A percentile compares a stretch with the other conserved stretches of the same genome.
Conservation (phyloP, 2,329 filamentous ascomycete species). For the Alternaria gansuensis region DNA sequence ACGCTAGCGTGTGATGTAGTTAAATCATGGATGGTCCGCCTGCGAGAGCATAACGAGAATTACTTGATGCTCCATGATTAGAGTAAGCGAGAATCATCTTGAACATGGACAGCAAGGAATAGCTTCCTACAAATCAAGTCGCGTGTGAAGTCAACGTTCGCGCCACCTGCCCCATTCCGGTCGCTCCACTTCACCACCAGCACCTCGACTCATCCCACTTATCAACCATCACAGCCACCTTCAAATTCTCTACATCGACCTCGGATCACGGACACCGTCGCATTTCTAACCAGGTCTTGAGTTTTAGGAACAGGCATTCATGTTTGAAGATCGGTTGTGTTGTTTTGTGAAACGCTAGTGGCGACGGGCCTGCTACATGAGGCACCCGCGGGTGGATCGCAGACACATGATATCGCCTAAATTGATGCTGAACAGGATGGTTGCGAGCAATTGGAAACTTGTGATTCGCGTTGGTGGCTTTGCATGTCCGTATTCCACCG, state of each 20-base stretch:
- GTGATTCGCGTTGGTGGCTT: constrained; percentile 17
- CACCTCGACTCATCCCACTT: constrained; percentile 13
- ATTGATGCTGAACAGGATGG: background rate
- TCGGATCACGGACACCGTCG: constrained; percentile 3
- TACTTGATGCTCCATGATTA: background rate
- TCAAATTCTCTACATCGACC: background rate
- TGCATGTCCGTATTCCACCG: constrained; percentile 1
- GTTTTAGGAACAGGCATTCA: constrained; percentile 17
- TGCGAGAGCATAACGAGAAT: background rate
- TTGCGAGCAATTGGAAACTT: constrained; percentile 1
- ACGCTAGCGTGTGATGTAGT: background rate
- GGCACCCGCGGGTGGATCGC: constrained; percentile 5
- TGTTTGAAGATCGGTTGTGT: constrained; percentile 35
- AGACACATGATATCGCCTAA: constrained; percentile 7
- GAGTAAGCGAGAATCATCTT: background rate
- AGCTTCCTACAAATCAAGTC: too few relatives aligned
- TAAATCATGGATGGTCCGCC: background rate
- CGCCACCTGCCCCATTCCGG: constrained; percentile 13
- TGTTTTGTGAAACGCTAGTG: constrained; percentile 39
- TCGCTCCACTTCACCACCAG: constrained; percentile 1
- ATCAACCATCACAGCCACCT: constrained; percentile 6
- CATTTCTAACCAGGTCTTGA: constrained; percentile 8
- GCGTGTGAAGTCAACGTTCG: constrained; percentile 1
- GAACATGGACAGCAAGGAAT: background rate
- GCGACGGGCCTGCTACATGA: constrained; percentile 31